Conservation (phyloP, 805 yeast genomes). For the Nakazawaea ishiwadae region DNA sequence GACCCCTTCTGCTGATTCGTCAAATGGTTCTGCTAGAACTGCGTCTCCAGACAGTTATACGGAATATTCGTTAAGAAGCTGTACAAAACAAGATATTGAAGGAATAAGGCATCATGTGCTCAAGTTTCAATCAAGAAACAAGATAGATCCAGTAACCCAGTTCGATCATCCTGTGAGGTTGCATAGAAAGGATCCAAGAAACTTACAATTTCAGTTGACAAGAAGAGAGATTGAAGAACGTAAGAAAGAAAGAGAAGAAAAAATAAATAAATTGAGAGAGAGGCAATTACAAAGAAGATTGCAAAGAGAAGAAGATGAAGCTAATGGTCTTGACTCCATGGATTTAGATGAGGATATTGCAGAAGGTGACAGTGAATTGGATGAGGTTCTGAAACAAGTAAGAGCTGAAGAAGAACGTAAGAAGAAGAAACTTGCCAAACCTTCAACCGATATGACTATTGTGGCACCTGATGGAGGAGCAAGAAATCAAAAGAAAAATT, state of each 20-base stretch:
- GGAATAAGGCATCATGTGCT: conserved; percentile 75
- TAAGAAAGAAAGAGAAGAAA: conserved; percentile 41
- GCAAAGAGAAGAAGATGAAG: conserved; percentile 10
- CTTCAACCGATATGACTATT: conserved; percentile 48
- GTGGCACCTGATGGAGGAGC: conserved; percentile 95
- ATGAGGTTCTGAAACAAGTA: conserved; percentile 18
- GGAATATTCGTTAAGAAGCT: conserved; percentile 63
- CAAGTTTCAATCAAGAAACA: conserved; percentile 70
- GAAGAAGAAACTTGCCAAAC: conserved; percentile 25
- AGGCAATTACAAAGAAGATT: conserved; percentile 18
- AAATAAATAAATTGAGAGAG: conserved; percentile 31
- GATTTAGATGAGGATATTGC: conserved; percentile 24
- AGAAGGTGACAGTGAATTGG: conserved; percentile 24
- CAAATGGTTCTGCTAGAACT: too few relatives aligned
- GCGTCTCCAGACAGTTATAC: conserved; percentile 14
- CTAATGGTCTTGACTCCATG: conserved; percentile 17
- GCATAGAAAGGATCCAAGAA: conserved; percentile 91
- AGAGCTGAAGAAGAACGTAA: conserved; percentile 22
- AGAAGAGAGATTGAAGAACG: conserved; percentile 70
- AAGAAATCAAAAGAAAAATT: conserved; percentile 52
- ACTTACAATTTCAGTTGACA: conserved; percentile 80
- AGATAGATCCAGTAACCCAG: conserved; percentile 64
- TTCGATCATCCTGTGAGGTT: conserved; percentile 82
- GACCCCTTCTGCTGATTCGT: background rate
- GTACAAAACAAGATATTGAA: conserved; percentile 64